phyloP scores from a whole-genome alignment of 352 stramenopile genomes.

The Globisporangium perplexum region DNA sequence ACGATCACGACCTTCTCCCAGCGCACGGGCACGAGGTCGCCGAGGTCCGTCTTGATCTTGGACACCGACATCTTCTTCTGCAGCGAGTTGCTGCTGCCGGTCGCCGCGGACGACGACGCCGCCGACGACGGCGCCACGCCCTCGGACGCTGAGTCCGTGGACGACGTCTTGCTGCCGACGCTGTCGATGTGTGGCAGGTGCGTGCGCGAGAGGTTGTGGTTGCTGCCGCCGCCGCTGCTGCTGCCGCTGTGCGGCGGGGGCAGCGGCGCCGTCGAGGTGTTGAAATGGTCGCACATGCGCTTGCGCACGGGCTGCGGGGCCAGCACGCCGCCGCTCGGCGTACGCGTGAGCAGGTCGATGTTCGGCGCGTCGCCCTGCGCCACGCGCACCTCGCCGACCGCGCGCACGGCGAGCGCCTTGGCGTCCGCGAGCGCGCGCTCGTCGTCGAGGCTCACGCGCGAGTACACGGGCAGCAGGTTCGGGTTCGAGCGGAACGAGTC shows the following conservation, averaged over 20 bases:
- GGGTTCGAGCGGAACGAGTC: constrained; percentile 57
- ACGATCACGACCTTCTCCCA: constrained; percentile 84
- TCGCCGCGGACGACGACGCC: constrained; percentile 2
- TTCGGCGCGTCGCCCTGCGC: constrained; percentile 5
- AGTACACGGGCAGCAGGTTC: constrained; percentile 27
- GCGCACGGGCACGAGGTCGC: constrained; percentile 62
- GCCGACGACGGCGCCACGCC: background rate
- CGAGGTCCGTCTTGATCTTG: constrained; percentile 81
- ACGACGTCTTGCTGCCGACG: constrained; percentile 17
- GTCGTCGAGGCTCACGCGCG: constrained; percentile 15
- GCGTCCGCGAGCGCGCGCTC: constrained; percentile 20
- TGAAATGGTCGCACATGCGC: constrained; percentile 17
- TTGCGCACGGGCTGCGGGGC: constrained; percentile 6
- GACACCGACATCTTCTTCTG: constrained; percentile 46
- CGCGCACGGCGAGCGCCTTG: constrained; percentile 15
- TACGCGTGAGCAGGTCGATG: constrained; percentile 9
- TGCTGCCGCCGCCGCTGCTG: background rate
- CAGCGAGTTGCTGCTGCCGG: constrained; percentile 7
- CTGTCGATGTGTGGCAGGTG: constrained; percentile 14
- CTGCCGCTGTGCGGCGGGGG: constrained; percentile 1
- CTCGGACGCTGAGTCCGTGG: constrained; percentile 14
- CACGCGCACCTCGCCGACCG: constrained; percentile 12
- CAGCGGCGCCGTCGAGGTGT: constrained; percentile 1
- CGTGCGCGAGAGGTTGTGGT: constrained; percentile 9
- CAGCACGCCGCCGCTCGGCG: background rate